Evolutionary conservation across 495 filamentous ascomycete genomes (phyloP), one percentile per base, ranked within the genome.

Genomic region (Aspergillus nidulans): DNA sequence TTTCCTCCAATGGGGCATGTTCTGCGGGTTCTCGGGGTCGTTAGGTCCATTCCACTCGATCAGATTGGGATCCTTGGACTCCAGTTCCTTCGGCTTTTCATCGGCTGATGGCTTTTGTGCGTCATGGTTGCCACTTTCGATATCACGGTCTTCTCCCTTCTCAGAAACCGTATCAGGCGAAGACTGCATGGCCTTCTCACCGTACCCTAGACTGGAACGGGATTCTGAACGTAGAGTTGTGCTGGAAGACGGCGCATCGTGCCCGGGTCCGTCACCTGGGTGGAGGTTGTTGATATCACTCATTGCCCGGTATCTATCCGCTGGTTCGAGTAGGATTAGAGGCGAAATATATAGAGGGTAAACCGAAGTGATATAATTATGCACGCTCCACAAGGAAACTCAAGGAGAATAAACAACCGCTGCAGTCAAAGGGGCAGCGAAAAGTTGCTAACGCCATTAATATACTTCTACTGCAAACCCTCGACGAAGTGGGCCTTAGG

Each of bases 21-120:
- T 91, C 63, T 84, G 76, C 4, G 88, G 88, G 70, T 90, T 88
- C 40, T 81, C 70, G 0, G 85, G 85, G 58, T 92, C 88, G 46
- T 87, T 62, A 0, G 70, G 72, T 7, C 75, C 73, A 57, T 75
- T 68, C 65, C 69, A 77, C 30, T 69, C 69, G 1, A 77, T 70
- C 6, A 77, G 59, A 34, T 75, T 34, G 30, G 30, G 15, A 7
- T 34, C 73, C 51, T 65, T 70, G 12, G 57, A 34, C 21, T 65
- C 57, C 25, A 64, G 52, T 53, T 68, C 62, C 61, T 55, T 12
- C 49, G 43, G 13, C 36, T 39, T 39, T 18, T 39, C 36, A 4
- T 39, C 28, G 58, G 45, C 6, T 26, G 20, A 25, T 32, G 38
- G 25, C 24, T 21, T 25, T 49, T 52, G 46, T 9, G 47, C 23